phyloP scores from a whole-genome alignment of 345 rosid genomes.

The Limnanthes douglasii region DNA sequence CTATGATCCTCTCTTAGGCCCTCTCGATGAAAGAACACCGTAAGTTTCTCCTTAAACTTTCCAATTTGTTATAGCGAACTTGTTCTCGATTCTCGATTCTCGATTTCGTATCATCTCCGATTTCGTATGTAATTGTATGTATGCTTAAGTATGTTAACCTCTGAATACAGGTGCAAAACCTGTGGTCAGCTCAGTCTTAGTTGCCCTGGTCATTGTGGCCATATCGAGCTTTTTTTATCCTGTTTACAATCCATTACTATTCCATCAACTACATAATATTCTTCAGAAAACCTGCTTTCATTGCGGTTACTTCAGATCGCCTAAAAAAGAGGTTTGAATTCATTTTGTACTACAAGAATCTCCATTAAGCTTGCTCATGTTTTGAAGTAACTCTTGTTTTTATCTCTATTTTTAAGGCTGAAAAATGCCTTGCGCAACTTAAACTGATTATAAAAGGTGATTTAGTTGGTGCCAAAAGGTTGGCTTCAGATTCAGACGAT shows the following conservation, averaged over 20 bases:
- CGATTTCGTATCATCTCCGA: too few species aligned
- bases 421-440: slow-evolving; percentile 38
- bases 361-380: background rate
- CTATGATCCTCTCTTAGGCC: slow-evolving; percentile 40
- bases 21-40: slow-evolving; percentile 22
- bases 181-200: slow-evolving; percentile 39
- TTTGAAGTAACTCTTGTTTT: slow-evolving; percentile 1
- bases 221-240: slow-evolving; percentile 61
- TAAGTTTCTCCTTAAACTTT: slow-evolving; percentile 11
- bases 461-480: slow-evolving; percentile 49
- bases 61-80: background rate
- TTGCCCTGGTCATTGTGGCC: slow-evolving; percentile 97
- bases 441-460: slow-evolving; percentile 69
- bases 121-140: too few species aligned
- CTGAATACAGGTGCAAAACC: slow-evolving; percentile 60
- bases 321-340: slow-evolving; percentile 19
- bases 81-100: background rate
- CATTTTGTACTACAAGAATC: background rate
- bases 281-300: slow-evolving; percentile 51
- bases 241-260: slow-evolving; percentile 65
- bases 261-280: slow-evolving; percentile 37
- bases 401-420: slow-evolving; percentile 29
- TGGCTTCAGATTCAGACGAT: slow-evolving; percentile 16
- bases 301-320: slow-evolving; percentile 42
- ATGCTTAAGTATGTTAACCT: too few species aligned